Base-by-base conservation (phyloP, 306 rosid genomes). In the Hippophae gyantsensis region DNA sequence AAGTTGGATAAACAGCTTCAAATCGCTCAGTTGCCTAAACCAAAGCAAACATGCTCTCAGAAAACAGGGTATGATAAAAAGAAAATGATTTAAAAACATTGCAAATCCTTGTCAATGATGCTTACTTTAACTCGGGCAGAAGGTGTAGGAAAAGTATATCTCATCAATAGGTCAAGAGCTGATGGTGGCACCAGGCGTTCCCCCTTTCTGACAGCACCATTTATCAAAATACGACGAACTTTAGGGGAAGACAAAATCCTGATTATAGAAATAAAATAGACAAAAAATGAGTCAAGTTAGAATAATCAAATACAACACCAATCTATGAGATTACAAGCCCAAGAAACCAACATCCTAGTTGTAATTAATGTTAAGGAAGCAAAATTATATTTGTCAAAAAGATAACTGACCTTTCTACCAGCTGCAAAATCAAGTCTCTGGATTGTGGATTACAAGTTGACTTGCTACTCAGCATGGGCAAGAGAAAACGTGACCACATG, bases 11-110 rank as follows among this genome's bases (percentile, higher is more conserved):
- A 66, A 84, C 54, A 52, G 81, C 86, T 79, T 77, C 94, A 79
- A 90, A 87, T 70, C 97, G 84, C 73, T 87, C 96, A 13, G 97
- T 87, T 63, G 94, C 97, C 97, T 90, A 11, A 60, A 38, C 53
- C 70, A 45, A 69, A 32, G 55, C 64, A 58, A 65, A 75, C 9
- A 48, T 48, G 45, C 52, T 49, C 38, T 41, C 47, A 57, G 52
- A 56, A 51, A 18, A 60, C 13, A 41, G 3, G 5, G 38, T 32
- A 69, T 41, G n/a, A 42, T 42, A 18, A 27, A 56, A 57, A 48
- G 27, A 25, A 43, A 68, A 62, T 40, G 66, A 11, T 32, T 47
- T 54, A 41, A 7, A 32, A 64, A 10, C 23, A 53, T 42, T 52
- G 40, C 25, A 42, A 64, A 7, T 50, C 57, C 48, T 66, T 68